These are phyloP conservation scores for Mytilinidion resinicola DNA, from an alignment of 495 filamentous ascomycete genomes.

Conservation along the genomic window DNA sequence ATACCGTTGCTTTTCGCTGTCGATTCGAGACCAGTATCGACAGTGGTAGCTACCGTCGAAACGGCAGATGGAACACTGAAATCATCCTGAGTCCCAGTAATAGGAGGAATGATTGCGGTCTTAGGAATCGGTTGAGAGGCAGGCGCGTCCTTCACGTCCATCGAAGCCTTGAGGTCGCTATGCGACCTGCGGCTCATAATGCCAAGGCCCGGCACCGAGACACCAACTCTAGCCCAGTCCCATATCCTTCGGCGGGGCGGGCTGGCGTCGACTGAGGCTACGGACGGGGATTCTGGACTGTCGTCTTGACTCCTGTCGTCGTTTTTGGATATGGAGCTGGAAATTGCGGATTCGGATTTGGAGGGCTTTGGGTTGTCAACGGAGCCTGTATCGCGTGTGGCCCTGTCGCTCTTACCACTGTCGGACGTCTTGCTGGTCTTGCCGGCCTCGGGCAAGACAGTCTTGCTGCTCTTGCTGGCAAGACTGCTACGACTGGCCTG, in stretches of 20 bases:
- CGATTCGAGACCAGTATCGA: too few relatives aligned
- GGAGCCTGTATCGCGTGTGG: too few relatives aligned
- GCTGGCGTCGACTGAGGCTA: not conserved
- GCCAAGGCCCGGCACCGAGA: slow-evolving; percentile 1
- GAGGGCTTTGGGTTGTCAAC: too few relatives aligned
- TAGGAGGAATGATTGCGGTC: slow-evolving; percentile 7
- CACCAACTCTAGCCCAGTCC: slow-evolving; percentile 18
- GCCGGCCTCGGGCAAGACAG: too few relatives aligned
- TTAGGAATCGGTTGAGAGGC: not conserved
- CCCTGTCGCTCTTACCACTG: not conserved
- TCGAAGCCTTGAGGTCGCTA: slow-evolving; percentile 6
- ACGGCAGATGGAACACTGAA: not conserved
- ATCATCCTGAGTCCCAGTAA: not conserved
- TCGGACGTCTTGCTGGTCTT: too few relatives aligned
- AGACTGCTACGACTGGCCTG: not conserved
- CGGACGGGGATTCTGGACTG: not conserved
- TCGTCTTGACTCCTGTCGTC: not conserved
- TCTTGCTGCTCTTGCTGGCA: too few relatives aligned
- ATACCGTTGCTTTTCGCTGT: too few relatives aligned
- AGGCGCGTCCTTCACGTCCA: slow-evolving; percentile 8
- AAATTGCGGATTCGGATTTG: too few relatives aligned
- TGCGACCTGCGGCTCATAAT: slow-evolving; percentile 17
- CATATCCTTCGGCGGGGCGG: slow-evolving; percentile 14
- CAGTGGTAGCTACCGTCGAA: not conserved
- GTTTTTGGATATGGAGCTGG: not conserved